Conservation (phyloP, 306 rosid genomes). For the Rosa multiflora region DNA sequence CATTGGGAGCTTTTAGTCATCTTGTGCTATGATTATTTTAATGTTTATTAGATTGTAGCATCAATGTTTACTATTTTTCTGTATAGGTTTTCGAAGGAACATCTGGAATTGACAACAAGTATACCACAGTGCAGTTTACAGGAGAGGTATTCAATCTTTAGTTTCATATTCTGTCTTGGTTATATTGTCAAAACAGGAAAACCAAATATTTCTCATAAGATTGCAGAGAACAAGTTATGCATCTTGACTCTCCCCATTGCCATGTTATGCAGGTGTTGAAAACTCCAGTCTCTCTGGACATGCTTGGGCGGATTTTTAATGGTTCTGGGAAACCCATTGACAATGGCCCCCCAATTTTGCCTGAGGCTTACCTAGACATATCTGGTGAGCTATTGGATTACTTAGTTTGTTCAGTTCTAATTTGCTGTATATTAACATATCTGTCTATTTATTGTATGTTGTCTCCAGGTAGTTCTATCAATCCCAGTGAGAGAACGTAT, state of each 20-base stretch:
- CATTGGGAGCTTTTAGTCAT: neutral
- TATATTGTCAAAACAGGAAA: neutral
- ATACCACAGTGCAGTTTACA: slow-evolving; percentile 95
- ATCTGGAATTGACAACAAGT: slow-evolving; percentile 98
- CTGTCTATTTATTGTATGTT: slow-evolving; percentile 9
- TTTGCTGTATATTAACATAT: slow-evolving; percentile 7
- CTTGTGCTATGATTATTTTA: neutral
- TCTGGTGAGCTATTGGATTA: slow-evolving; percentile 58
- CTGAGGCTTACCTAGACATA: slow-evolving; percentile 98
- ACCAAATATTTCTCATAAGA: slow-evolving; percentile 10
- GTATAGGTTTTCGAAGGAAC: slow-evolving; percentile 97
- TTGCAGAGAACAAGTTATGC: slow-evolving; percentile 15
- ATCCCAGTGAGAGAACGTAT: slow-evolving; percentile 99
- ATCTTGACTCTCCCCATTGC: slow-evolving; percentile 20
- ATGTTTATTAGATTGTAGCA: neutral
- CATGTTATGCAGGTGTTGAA: slow-evolving; percentile 71
- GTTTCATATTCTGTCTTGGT: slow-evolving; percentile 17
- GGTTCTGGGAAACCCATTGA: slow-evolving; percentile 99
- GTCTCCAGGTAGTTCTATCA: slow-evolving; percentile 87
- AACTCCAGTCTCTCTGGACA: slow-evolving; percentile 97
- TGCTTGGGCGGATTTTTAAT: slow-evolving; percentile 98
- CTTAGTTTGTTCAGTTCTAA: neutral
- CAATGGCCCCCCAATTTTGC: slow-evolving; percentile 97
- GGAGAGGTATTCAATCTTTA: slow-evolving; percentile 75
- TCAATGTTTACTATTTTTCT: slow-evolving; percentile 8